phyloP scores from a whole-genome alignment of 176 grass and related monocot species.

The Phoenix dactylifera region DNA sequence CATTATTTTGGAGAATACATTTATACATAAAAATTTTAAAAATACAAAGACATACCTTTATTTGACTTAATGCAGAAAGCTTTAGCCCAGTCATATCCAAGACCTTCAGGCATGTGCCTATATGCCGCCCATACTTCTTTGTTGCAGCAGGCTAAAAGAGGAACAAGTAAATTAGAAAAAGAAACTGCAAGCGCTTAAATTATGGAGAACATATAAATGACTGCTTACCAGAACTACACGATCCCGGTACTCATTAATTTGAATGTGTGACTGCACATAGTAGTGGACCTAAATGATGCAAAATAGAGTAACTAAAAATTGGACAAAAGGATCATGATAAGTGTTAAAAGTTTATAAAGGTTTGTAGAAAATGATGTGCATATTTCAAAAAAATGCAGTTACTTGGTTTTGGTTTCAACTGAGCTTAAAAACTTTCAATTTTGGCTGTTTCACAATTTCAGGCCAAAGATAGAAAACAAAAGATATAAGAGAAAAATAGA shows the following conservation, averaged over 20 bases:
- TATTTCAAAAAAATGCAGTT: no score
- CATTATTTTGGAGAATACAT: no score
- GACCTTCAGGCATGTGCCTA: constrained; percentile 77
- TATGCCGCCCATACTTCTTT: constrained; percentile 52
- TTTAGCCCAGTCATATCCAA: constrained; percentile 93
- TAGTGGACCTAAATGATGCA: constrained; percentile 42
- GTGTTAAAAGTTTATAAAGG: no score
- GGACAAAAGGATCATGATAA: no score
- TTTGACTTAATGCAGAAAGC: constrained; percentile 67
- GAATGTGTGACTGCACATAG: constrained; percentile 94
- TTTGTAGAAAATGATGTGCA: no score
- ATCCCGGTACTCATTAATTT: constrained; percentile 94
- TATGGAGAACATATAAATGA: not conserved
- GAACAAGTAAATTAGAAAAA: constrained; percentile 15
- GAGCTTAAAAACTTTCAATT: no score
- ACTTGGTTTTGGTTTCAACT: no score
- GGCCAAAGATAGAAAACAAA: no score
- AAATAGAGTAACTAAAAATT: no score
- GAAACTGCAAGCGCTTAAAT: constrained; percentile 14
- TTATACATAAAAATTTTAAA: no score
- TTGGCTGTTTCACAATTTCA: no score
- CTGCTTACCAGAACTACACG: constrained; percentile 75
- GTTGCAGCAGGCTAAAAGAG: constrained; percentile 38
- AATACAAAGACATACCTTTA: constrained; percentile 51
- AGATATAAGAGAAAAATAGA: no score